Base-by-base conservation (phyloP, 306 rosid species). In the Ziziphus jujuba region DNA sequence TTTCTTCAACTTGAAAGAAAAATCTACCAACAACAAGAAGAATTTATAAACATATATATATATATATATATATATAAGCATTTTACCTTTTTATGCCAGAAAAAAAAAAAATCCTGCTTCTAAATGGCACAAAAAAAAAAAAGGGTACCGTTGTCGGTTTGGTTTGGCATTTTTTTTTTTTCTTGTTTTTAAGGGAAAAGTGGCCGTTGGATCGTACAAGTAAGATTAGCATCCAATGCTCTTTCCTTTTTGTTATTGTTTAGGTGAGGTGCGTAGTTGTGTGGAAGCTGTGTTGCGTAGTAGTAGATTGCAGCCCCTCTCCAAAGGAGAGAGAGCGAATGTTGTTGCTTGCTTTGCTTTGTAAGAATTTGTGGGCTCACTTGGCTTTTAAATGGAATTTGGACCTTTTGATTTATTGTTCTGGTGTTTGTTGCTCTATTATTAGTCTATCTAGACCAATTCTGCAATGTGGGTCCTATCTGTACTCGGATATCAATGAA, bases 271-370 rank as follows among this genome's bases (percentile, higher is more conserved):
- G 7, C 8, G 14, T 7, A 20, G 3, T 47, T 0, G 7, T 49
- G 22, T 49, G n/a, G 11, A 49, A 14, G 16, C 21, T 49, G 53
- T 71, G 70, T 63, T 51, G 69, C 75, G 73, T 67, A 72, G 57
- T 35, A 43, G 62, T 75, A 17, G 16, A 25, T 34, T 45, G 78
- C 74, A 73, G 96, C 95, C 95, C 95, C 79, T 81, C 95, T 90
- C 87, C 93, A 76, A 91, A 47, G 90, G 95, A 88, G 96, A 79
- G 91, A 83, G 96, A 84, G 97, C 87, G 78, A 75, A 24, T 36
- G 63, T 64, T 63, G 49, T 69, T 74, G 44, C 33, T 51, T 4
- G 57, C 3, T 33, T 20, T 49, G 56, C 51, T 16, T 50, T 45
- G 38, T 51, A 31, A 52, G 50, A 28, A 28, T 6, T 61, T 72